Percentiles rank a stretch among this genome's conserved stretches.
Conservation (phyloP, 768 basidiomycete species). For the Tricholoma matsutake region DNA sequence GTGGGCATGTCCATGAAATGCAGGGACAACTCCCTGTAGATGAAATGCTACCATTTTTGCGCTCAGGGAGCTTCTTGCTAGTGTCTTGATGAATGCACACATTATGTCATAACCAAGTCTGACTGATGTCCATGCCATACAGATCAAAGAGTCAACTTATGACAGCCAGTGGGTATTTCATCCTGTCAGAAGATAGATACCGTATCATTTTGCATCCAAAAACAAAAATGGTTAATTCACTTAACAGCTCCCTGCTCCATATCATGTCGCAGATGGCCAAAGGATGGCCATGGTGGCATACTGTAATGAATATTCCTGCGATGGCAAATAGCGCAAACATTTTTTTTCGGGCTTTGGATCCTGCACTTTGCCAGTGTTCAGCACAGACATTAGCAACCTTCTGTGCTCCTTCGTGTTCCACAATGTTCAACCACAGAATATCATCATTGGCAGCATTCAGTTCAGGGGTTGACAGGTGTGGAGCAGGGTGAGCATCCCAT, state of each 20-base stretch:
- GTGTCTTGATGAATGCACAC: constrained; percentile 22
- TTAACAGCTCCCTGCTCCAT: not conserved
- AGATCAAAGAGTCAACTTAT: constrained; percentile 17
- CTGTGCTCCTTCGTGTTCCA: constrained; percentile 10
- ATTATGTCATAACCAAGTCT: constrained; percentile 30
- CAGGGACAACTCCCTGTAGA: constrained; percentile 14
- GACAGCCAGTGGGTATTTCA: constrained; percentile 26
- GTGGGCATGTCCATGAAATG: constrained; percentile 29
- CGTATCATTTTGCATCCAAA: not conserved
- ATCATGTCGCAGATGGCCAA: constrained; percentile 21
- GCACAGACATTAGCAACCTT: constrained; percentile 14
- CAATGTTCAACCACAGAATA: constrained; percentile 17
- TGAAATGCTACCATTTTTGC: not conserved
- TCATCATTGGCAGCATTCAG: not conserved
- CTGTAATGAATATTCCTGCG: constrained; percentile 23
- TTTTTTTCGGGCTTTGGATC: constrained; percentile 14
- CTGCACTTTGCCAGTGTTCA: constrained; percentile 6
- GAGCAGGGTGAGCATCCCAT: not conserved
- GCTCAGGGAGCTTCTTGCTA: constrained; percentile 20
- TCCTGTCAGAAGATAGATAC: constrained; percentile 9
- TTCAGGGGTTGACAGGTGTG: not conserved
- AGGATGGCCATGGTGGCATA: constrained; percentile 26
- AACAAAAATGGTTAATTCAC: not conserved
- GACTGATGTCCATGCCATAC: constrained; percentile 16
- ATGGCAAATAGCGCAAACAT: constrained; percentile 10